Evolutionary conservation across 139 green algal species (phyloP), one percentile per base, ranked within the genome.

Genomic region (Chlamydomonas schloesseri): DNA sequence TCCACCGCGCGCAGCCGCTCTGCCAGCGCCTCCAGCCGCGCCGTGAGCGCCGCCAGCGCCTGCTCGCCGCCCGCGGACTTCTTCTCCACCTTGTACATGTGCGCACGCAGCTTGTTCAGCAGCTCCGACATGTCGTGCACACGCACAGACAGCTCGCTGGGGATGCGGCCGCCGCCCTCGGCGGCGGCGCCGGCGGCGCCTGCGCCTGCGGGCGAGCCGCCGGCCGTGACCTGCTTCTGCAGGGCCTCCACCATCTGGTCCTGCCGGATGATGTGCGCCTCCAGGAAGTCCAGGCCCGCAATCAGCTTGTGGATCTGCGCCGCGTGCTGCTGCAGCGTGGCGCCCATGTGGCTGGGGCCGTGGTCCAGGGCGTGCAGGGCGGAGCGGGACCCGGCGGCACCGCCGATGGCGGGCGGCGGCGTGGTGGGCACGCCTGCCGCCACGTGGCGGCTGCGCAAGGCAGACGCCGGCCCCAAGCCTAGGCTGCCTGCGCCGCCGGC

Each of bases 231-330:
- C 36, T 91, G 88, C 72, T 84, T 89, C 72, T 91, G 88, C 64
- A 89, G 37, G 26, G 53, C 65, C 28, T 91, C 88, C 20, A 91
- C 82, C 33, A 85, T 79, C 24, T 87, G 81, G 67, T 91, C 88
- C 53, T 89, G 88, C 33, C 88, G 58, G 47, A 89, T 84, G 31
- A 91, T 91, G 71, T 91, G 88, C 21, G 83, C 76, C 65, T 91
- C 88, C 77, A 91, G 72, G 62, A 89, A 89, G 77, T 91, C 88
- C 37, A 91, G 79, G 2, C 88, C 88, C 9, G 88, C 88, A 47
- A 87, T 89, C 15, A 91, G 71, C 70, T 91, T 91, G 78, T 91
- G 83, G 15, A 91, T 89, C 71, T 91, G 88, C 17, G 83, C 84
- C 5, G 83, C 83, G 29, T 91, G 88, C 71, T 91, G 88, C 57